Percentiles rank a stretch among this genome's conserved stretches.
Evolutionary conservation across 805 yeast genomes (phyloP).

Genomic region (Saturnispora kantuleensis): DNA sequence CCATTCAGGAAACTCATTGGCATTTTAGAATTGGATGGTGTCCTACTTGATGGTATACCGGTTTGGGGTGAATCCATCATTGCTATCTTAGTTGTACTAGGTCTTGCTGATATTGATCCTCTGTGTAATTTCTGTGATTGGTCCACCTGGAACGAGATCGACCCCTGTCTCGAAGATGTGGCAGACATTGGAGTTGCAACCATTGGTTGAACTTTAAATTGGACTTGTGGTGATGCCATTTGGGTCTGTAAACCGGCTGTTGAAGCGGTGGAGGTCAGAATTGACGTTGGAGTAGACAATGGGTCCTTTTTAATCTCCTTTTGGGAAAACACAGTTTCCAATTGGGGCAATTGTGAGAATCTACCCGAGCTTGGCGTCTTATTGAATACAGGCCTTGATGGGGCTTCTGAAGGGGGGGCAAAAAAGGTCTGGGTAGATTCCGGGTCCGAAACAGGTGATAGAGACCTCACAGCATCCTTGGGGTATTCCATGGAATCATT

Average conservation of each 20-base stretch:
- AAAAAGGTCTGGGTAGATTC: not conserved
- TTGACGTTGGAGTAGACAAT: conserved; percentile 4
- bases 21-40: conserved; percentile 17
- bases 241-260: conserved; percentile 8
- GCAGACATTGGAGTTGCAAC: conserved; percentile 7
- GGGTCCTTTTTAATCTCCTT: not conserved
- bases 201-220: conserved; percentile 13
- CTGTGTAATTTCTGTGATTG: conserved; percentile 35
- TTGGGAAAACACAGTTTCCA: conserved; percentile 8
- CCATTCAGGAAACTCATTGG: conserved; percentile 1
- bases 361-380: conserved; percentile 8
- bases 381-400: conserved; percentile 8
- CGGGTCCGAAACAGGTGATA: too few relatives aligned
- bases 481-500: too few relatives aligned
- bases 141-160: conserved; percentile 37
- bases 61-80: conserved; percentile 18
- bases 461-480: too few relatives aligned
- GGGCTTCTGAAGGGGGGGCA: not conserved
- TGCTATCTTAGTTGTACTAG: conserved; percentile 31
- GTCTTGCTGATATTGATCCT: conserved; percentile 48
- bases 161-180: conserved; percentile 13
- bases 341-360: conserved; percentile 11
- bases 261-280: conserved; percentile 6
- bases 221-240: not conserved
- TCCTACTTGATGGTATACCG: conserved; percentile 23